These are phyloP conservation scores for Lasiodiplodia hormozganensis DNA, from an alignment of 2,329 filamentous ascomycete genomes.

Conservation along the genomic window DNA sequence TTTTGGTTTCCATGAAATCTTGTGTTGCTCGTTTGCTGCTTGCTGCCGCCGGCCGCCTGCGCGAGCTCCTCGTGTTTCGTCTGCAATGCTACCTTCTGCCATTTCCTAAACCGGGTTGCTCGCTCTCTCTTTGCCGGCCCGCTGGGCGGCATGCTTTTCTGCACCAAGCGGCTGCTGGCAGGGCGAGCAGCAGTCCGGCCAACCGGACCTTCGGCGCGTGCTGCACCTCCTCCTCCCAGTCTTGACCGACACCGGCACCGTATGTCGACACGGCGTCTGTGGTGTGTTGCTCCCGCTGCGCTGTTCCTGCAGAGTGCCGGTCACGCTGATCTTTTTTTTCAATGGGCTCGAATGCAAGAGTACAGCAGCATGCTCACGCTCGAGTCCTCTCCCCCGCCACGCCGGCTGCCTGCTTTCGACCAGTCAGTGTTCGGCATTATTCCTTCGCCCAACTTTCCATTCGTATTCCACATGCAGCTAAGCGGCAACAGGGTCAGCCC, in stretches of 20 bases:
- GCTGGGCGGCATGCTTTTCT: constrained; percentile 1
- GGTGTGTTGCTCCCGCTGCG: not conserved
- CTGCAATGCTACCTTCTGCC: constrained; percentile 20
- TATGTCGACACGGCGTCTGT: not conserved
- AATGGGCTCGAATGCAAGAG: not conserved
- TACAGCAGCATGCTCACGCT: not conserved
- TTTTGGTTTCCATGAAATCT: not conserved
- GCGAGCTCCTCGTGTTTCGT: constrained; percentile 17
- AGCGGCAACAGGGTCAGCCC: not conserved
- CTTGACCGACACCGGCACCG: not conserved
- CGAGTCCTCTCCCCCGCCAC: too few relatives aligned
- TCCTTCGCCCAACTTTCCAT: not conserved
- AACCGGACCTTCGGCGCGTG: too few relatives aligned
- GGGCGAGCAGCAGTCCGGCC: not conserved
- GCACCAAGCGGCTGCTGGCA: constrained; percentile 1
- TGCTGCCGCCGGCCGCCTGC: not conserved
- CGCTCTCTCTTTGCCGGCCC: not conserved
- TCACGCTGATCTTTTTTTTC: not conserved
- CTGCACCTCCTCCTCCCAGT: not conserved
- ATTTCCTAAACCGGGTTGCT: not conserved
- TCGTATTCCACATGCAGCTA: not conserved
- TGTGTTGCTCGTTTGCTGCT: not conserved
- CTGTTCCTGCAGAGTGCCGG: constrained; percentile 12
- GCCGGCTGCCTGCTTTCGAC: not conserved
- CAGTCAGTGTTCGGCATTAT: not conserved